Evolutionary conservation across 1,139 yeast genomes (phyloP), one percentile per base, ranked within the genome.

Genomic region (Hansenula sp.): DNA sequence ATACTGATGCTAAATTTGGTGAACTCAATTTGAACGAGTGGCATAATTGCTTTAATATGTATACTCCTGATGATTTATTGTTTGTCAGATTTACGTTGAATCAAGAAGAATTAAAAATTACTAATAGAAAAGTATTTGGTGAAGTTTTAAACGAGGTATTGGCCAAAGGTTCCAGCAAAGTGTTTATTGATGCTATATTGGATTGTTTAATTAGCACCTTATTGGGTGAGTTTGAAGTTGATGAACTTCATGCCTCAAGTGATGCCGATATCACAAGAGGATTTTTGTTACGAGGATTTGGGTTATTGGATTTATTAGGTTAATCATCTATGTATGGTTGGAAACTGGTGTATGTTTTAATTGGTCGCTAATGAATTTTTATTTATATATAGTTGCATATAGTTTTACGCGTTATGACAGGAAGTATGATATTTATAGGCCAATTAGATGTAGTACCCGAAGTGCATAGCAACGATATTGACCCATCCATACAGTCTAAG

Each of bases 141-240:
- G 53, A 58, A 39, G 63, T 70, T 17, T 51, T 68, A 2, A 62
- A 63, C 41, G 67, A 66, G 32, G 59, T 70, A 2, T 40, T 71
- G n/a, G 48, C 54, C 11, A 47, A 48, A 11, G 73, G 74, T 0
- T 54, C 59, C 29, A 57, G 67, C 2, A 36, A 39, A 6, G 57
- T 70, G 1, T 52, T 52, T 27, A 60, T 68, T 29, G 55, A 58
- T 25, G 65, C 68, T 8, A 44, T 52, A 19, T 46, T 69, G 25
- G 74, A 71, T 49, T 43, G 63, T 10, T 45, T 61, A 36, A 47
- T 65, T 0, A 44, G 51, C 5, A 57, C 66, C 6, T 43, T 59
- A 12, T 44, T 69, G 21, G 74, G 73, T 3, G 64, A 62, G 12
- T 50, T 70, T 33, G 65, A 57, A 34, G 30, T 61, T 30, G 58